These are phyloP conservation scores for Retiboletus flavoniger DNA, from an alignment of 1,284 basidiomycete species.

Conservation along the genomic window DNA sequence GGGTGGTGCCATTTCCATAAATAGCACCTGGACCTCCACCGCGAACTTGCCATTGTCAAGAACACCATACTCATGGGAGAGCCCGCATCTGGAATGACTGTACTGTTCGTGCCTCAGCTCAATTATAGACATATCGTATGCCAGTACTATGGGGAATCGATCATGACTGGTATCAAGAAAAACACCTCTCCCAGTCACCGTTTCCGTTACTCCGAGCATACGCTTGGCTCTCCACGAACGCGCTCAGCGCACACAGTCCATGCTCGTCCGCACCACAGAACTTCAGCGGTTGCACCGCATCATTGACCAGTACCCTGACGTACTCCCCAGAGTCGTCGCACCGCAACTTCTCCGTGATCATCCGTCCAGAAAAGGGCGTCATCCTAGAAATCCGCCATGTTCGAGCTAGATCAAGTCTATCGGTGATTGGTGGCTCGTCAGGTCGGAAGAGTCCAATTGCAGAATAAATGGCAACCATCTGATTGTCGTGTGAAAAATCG, in stretches of 20 bases:
- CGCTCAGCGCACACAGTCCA: conserved; percentile 62
- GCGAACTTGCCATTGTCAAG: no score
- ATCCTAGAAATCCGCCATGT: conserved; percentile 61
- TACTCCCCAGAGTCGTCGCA: conserved; percentile 45
- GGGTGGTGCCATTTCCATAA: conserved; percentile 2
- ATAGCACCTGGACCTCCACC: neutral
- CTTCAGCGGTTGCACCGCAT: conserved; percentile 59
- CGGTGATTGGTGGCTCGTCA: conserved; percentile 44
- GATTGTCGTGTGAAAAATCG: conserved; percentile 84
- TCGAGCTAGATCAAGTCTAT: conserved; percentile 40
- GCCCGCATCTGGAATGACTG: no score
- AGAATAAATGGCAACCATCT: conserved; percentile 74
- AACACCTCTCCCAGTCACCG: conserved; percentile 66
- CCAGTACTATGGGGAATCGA: neutral
- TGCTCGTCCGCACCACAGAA: conserved; percentile 56
- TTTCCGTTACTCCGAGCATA: conserved; percentile 65
- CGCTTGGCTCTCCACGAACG: conserved; percentile 69
- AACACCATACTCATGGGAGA: no score
- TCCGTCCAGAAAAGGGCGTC: conserved; percentile 63
- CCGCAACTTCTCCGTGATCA: conserved; percentile 60
- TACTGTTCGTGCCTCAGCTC: no score
- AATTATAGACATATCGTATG: neutral
- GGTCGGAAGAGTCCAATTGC: conserved; percentile 69
- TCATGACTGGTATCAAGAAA: conserved; percentile 9
- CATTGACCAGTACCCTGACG: conserved; percentile 67